Conservation (phyloP, 2,329 filamentous ascomycete species). For the Colletotrichum sp. region DNA sequence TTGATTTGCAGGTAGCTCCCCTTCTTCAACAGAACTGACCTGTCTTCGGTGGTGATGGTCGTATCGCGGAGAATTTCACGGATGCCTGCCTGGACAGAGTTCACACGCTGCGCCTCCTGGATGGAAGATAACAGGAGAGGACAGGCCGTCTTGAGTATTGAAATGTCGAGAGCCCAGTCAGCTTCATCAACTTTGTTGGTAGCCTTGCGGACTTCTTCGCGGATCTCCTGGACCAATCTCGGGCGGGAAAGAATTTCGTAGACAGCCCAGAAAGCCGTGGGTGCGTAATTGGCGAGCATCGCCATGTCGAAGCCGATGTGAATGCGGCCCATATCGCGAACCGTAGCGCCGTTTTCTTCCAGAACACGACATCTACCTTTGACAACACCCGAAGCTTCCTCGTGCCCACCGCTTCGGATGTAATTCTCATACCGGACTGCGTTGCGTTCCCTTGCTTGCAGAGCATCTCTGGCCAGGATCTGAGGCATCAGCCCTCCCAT, state of each 20-base stretch:
- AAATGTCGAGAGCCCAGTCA: slow-evolving; percentile 32
- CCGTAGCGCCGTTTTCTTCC: neutral
- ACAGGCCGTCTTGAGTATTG: slow-evolving; percentile 35
- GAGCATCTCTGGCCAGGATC: neutral
- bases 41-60: slow-evolving; percentile 31
- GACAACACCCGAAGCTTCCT: neutral
- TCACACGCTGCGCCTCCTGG: slow-evolving; percentile 39
- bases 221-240: slow-evolving; percentile 39
- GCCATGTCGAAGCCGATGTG: slow-evolving; percentile 28
- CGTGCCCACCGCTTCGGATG: neutral
- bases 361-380: neutral
- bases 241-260: slow-evolving; percentile 46
- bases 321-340: neutral
- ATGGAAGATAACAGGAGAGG: slow-evolving; percentile 38
- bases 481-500: neutral
- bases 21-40: slow-evolving; percentile 37
- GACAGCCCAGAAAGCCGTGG: slow-evolving; percentile 49
- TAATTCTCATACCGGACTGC: neutral
- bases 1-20: slow-evolving; percentile 41
- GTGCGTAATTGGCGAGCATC: slow-evolving; percentile 45
- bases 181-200: neutral
- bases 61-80: slow-evolving; percentile 36
- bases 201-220: slow-evolving; percentile 38
- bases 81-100: slow-evolving; percentile 28
- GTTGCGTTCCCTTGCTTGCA: neutral